These are phyloP conservation scores for Prunus mira DNA, from an alignment of 306 rosid species.

Conservation along the genomic window DNA sequence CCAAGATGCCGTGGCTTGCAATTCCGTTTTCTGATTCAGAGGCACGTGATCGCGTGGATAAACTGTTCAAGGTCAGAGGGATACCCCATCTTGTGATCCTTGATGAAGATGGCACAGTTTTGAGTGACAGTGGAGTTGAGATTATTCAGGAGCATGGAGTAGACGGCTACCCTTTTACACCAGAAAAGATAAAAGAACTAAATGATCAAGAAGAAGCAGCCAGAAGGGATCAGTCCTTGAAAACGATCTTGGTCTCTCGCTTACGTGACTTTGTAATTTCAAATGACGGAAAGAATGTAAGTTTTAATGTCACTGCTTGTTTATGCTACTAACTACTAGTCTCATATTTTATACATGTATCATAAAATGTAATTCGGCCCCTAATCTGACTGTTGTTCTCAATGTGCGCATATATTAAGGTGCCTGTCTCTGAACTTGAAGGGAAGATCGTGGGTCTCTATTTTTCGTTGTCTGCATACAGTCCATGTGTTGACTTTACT, in stretches of 20 bases:
- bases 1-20: constrained; percentile 85
- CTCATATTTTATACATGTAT: background rate
- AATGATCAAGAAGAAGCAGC: constrained; percentile 46
- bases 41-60: constrained; percentile 38
- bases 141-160: constrained; percentile 45
- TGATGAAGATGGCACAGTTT: constrained; percentile 49
- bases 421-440: constrained; percentile 59
- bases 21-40: constrained; percentile 61
- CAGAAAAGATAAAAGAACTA: constrained; percentile 46
- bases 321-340: background rate
- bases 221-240: constrained; percentile 52
- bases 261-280: constrained; percentile 58
- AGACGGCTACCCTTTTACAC: constrained; percentile 59
- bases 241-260: constrained; percentile 41
- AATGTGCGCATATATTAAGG: constrained; percentile 26
- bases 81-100: constrained; percentile 61
- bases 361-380: background rate
- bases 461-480: constrained; percentile 34
- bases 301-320: background rate
- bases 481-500: constrained; percentile 33
- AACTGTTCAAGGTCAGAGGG: constrained; percentile 46
- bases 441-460: constrained; percentile 65
- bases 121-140: constrained; percentile 37
- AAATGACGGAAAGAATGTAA: constrained; percentile 47
- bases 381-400: constrained; percentile 17